Conservation (phyloP, 2,329 filamentous ascomycete species). For the Ophiosphaerella narmari region DNA sequence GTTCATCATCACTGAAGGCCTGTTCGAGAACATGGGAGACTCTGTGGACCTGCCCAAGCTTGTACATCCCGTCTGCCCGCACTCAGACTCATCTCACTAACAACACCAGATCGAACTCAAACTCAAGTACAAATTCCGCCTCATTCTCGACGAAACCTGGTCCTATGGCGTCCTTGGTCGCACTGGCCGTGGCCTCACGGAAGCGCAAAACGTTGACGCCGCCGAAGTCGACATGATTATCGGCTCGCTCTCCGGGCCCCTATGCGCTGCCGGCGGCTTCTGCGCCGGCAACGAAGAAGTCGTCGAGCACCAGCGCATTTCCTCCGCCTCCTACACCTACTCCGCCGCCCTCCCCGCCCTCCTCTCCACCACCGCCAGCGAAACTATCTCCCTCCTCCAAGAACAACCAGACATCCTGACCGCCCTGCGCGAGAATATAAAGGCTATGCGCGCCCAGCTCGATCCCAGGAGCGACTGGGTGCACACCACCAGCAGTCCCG, state of each 20-base stretch:
- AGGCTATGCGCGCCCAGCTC: constrained; percentile 80
- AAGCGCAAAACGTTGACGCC: constrained; percentile 94
- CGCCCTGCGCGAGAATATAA: constrained; percentile 83
- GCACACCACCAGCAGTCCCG: constrained; percentile 73
- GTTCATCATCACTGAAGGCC: constrained; percentile 93
- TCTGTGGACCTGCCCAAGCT: constrained; percentile 83
- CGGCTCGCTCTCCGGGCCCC: constrained; percentile 84
- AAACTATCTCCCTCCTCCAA: constrained; percentile 84
- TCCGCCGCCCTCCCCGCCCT: constrained; percentile 93
- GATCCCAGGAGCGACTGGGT: constrained; percentile 96
- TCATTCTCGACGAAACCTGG: constrained; percentile 97
- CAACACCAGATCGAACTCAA: constrained; percentile 77
- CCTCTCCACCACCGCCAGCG: constrained; percentile 92
- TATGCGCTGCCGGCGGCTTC: constrained; percentile 94
- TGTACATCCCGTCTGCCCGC: constrained; percentile 50
- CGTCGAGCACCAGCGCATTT: constrained; percentile 94
- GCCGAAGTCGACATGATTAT: constrained; percentile 96
- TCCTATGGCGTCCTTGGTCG: constrained; percentile 93
- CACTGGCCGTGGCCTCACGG: constrained; percentile 88
- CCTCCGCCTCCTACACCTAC: constrained; percentile 90
- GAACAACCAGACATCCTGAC: constrained; percentile 80
- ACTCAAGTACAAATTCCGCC: constrained; percentile 94
- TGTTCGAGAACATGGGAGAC: constrained; percentile 91
- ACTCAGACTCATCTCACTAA: constrained; percentile 5
- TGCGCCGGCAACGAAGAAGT: constrained; percentile 91